Conservation (phyloP, 495 filamentous ascomycete genomes). For the Elasticomyces elasticus region DNA sequence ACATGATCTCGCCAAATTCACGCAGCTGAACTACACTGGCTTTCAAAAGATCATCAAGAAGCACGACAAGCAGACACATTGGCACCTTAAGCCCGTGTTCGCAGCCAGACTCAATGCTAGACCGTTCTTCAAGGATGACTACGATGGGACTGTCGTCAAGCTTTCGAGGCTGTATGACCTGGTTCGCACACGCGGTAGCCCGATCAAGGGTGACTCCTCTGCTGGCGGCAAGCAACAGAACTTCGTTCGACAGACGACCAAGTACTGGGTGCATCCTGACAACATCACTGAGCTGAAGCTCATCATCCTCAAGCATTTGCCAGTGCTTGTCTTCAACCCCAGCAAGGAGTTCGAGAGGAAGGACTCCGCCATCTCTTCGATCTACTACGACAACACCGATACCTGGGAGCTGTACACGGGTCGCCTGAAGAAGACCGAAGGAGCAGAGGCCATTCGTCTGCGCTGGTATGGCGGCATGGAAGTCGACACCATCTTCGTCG, state of each 20-base stretch:
- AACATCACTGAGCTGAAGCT: constrained; percentile 98
- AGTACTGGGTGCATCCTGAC: constrained; percentile 98
- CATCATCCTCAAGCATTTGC: constrained; percentile 94
- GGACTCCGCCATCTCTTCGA: constrained; percentile 91
- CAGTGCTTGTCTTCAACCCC: constrained; percentile 93
- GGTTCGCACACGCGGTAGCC: constrained; percentile 84
- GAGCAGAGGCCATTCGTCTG: constrained; percentile 90
- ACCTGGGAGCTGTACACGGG: constrained; percentile 91
- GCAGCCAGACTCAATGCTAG: constrained; percentile 86
- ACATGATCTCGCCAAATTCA: constrained; percentile 96
- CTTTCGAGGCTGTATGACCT: constrained; percentile 92
- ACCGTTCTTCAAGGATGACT: constrained; percentile 97
- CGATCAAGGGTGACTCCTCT: constrained; percentile 79
- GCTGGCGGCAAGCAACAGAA: constrained; percentile 90
- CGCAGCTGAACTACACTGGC: constrained; percentile 95
- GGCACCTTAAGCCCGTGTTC: constrained; percentile 91
- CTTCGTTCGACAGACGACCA: constrained; percentile 94
- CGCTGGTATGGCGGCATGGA: constrained; percentile 98
- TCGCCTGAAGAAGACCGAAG: constrained; percentile 92
- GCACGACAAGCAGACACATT: constrained; percentile 93
- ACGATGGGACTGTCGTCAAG: constrained; percentile 91
- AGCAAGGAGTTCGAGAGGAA: constrained; percentile 88
- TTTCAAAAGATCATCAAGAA: constrained; percentile 99
- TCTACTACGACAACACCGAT: constrained; percentile 92
- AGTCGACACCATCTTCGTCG: constrained; percentile 87